Base-by-base conservation (phyloP, 2,329 filamentous ascomycete genomes). In the Pseudogymnoascus sp. region DNA sequence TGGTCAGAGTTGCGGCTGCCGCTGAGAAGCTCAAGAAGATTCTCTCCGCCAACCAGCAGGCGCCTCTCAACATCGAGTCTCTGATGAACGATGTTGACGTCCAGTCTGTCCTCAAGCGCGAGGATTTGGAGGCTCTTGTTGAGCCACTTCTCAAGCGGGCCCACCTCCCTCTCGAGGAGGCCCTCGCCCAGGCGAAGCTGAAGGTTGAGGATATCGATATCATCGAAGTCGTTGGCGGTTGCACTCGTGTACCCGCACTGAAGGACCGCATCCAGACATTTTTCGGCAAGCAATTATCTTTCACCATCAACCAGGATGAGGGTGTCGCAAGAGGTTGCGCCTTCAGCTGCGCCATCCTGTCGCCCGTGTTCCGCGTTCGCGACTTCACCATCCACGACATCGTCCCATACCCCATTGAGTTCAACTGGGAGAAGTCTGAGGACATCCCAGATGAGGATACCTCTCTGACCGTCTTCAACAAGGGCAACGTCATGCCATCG, bases 11-110 rank as follows among this genome's bases (percentile, higher is more conserved):
- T 71, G 84, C 90, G 44, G 87, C 91, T 66, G 92, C 90, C 64
- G 92, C 93, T 63, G 95, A 99, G 84, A 97, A 96, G 84, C 81
- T 96, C 75, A 99, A 99, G 88, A 97, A 97, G 87, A 88, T 97
- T 63, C 82, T 99, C 64, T 97, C 93, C 36, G 95, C 95, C 75
- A 97, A 97, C 80, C 89, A 93, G 70, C 85, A 89, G 74, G 92
- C 93, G 17, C 91, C 93, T 60, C 79, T 99, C 77, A 97, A 93
- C 83, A 96, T 99, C 73, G 95, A 99, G 82, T 97, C 93, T 36
- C 82, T 99, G 70, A 97, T 99, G 93, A 96, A 97, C 78, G 95
- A 99, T 76, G 82, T 96, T 66, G 95, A 99, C 76, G 95, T 96
- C 38, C 86, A 85, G 62, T 82, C 89, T 65, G 89, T 96, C 83